Evolutionary conservation across 2,329 filamentous ascomycete genomes (phyloP), one percentile per base, ranked within the genome.

Genomic region (Diaporthe ilicicola): DNA sequence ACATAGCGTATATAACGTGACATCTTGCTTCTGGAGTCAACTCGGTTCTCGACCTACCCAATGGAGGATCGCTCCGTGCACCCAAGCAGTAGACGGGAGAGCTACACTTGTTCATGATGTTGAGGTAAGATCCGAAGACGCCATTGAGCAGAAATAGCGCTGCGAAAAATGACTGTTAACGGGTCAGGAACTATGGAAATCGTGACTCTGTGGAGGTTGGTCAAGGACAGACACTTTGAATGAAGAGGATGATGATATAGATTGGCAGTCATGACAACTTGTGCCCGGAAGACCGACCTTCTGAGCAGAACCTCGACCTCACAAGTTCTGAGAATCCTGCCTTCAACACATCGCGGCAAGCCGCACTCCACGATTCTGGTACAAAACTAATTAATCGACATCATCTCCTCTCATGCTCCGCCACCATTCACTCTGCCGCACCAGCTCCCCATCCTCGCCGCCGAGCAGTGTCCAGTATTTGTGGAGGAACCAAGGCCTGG

Each of bases 351-450:
- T n/a, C n/a, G n/a, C n/a, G n/a, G n/a, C n/a, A n/a, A n/a, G n/a
- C n/a, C n/a, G n/a, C n/a, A n/a, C n/a, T n/a, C n/a, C n/a, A n/a
- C n/a, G n/a, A n/a, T n/a, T n/a, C n/a, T n/a, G n/a, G n/a, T n/a
- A n/a, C n/a, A n/a, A n/a, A 34, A 34, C 9, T 9, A 5, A 37
- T 13, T 12, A 24, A 29, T 72, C 44, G 8, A n/a, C 24, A 8
- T 73, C 71, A 2, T 74, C 73, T 19, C 71, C 71, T 24, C 73
- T 53, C 7, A 71, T 64, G 8, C 22, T 66, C 0, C 73, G 39
- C 71, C 71, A 74, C 73, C 73, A 74, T 27, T 71, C 69, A 29
- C 70, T 73, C 46, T 74, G 73, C 29, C 69, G 55, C 44, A 74
- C 71, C 19, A 74, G 44, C 69, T 74, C 73, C 4, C 71, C 73